A percentile compares a stretch with the other conserved stretches of the same genome.
Evolutionary conservation across 306 rosid genomes (phyloP).

Genomic region (Hylodesmum podocarpum): DNA sequence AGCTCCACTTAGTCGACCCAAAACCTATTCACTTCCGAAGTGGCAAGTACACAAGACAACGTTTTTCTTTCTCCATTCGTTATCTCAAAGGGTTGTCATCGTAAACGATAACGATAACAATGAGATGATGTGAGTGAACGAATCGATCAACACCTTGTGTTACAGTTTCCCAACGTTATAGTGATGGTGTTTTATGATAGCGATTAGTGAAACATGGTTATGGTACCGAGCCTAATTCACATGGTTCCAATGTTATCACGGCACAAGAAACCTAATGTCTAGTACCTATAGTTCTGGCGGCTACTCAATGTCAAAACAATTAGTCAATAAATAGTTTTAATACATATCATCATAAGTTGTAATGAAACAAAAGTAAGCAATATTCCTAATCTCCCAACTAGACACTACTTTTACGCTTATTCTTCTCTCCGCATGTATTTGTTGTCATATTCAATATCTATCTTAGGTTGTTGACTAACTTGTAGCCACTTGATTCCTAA

Average conservation of each 20-base stretch:
- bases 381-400: not conserved
- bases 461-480: not conserved
- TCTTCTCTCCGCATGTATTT: constrained; percentile 22
- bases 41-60: constrained; percentile 8
- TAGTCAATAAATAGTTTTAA: not conserved
- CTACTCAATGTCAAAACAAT: constrained; percentile 4
- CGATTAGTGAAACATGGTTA: not conserved
- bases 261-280: not conserved
- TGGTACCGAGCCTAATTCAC: not conserved
- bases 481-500: not conserved
- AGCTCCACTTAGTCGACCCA: constrained; percentile 1
- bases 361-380: not conserved
- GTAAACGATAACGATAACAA: not conserved
- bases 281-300: not conserved
- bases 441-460: not conserved
- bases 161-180: not conserved
- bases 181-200: not conserved
- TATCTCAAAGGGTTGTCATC: not conserved
- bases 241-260: not conserved
- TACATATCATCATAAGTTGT: not conserved
- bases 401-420: constrained; percentile 5
- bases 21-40: not conserved
- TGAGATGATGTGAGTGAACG: constrained; percentile 4
- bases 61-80: not conserved
- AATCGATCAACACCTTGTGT: not conserved